Evolutionary conservation across 495 filamentous ascomycete genomes (phyloP), one percentile per base, ranked within the genome.

Genomic region (Penicillium herquei): DNA sequence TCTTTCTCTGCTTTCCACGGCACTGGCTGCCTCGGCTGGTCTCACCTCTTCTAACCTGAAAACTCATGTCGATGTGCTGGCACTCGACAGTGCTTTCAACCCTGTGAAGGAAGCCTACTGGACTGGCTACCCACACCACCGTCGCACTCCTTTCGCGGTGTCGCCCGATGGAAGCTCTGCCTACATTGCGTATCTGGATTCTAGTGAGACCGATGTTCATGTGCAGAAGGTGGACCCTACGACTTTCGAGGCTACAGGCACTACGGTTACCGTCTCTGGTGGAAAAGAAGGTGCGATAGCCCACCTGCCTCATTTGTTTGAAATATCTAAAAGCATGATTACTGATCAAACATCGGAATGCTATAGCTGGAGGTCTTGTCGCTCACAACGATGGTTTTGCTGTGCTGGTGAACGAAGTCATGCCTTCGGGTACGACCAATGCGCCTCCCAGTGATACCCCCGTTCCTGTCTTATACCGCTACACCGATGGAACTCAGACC

Each of bases 371-470:
- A 30, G 80, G 80, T 42, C 70, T 83, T 12, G 76, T 82, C 14
- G 80, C 80, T 41, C 78, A 81, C 52, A 71, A 80, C 52, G 79
- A 84, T 57, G 81, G 79, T 11, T 84, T 84, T 62, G 78, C 81
- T 11, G 61, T 82, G 6, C 60, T 84, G 49, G 77, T 76, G 51
- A 81, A 78, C 64, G 72, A 78, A 52, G 67, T 70, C 14, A 69
- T 77, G 57, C 73, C 76, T 2, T 72, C 75, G 9, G 74, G 74
- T 21, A 78, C 75, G 10, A 56, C 71, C 12, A 70, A 81, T 48
- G 71, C 74, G 0, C 76, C 78, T 3, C 66, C 77, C 5, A 66
- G 69, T 45, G 61, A 63, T 21, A 76, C 75, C 45, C 79, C 78
- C 0, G 72, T 82, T 26, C 62, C 78, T 3, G 72, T 73, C 4